These are phyloP conservation scores for Fragosphaeria purpurea DNA, from an alignment of 2,329 filamentous ascomycete genomes.

Conservation along the genomic window DNA sequence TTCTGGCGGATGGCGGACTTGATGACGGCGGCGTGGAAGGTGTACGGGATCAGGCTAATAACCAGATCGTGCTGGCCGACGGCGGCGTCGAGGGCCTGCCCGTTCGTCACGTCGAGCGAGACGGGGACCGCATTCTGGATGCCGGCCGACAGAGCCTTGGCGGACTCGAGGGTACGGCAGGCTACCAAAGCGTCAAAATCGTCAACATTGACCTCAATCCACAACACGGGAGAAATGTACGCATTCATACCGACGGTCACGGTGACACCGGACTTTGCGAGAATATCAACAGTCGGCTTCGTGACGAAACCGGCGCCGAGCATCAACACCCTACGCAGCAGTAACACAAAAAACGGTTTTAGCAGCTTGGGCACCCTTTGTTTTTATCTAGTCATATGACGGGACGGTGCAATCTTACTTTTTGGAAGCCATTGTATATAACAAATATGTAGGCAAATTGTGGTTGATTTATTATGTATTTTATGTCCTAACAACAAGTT, in stretches of 20 bases:
- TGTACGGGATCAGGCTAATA: constrained; percentile 84
- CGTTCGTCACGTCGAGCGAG: constrained; percentile 74
- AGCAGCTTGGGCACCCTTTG: no score
- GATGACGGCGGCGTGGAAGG: constrained; percentile 78
- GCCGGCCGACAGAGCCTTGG: constrained; percentile 63
- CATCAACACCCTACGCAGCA: constrained; percentile 21
- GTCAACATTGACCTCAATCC: no score
- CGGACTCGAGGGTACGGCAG: constrained; percentile 69
- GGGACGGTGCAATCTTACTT: background rate
- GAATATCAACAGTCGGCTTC: constrained; percentile 54
- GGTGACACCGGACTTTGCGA: constrained; percentile 47
- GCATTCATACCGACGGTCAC: constrained; percentile 52
- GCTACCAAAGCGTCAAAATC: constrained; percentile 34
- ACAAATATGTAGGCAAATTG: no score
- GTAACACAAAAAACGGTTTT: no score
- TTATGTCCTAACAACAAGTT: no score
- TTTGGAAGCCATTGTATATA: constrained; percentile 5
- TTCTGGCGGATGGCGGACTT: constrained; percentile 86
- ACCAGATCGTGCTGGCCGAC: constrained; percentile 71
- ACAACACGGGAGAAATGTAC: no score
- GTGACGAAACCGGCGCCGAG: constrained; percentile 50
- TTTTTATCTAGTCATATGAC: no score
- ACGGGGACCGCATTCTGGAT: constrained; percentile 66
- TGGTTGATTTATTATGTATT: no score
- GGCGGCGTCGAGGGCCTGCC: constrained; percentile 66